Conservation (phyloP, 75 land plant genomes). For the Picea glauca region DNA sequence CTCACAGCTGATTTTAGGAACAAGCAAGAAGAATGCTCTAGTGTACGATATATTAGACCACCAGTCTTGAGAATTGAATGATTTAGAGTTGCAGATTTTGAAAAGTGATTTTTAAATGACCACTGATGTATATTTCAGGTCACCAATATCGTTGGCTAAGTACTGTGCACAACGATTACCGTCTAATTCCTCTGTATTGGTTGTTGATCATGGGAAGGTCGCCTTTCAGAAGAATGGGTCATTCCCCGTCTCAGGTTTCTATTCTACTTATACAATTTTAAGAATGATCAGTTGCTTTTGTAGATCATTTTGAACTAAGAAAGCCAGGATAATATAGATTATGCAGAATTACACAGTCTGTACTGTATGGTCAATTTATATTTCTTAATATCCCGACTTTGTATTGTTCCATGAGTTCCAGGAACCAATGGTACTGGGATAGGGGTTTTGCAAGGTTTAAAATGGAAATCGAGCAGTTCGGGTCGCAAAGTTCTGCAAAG, state of each 20-base stretch:
- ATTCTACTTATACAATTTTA: neutral
- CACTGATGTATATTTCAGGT: conserved; percentile 12
- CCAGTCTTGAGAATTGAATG: neutral
- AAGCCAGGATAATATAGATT: neutral
- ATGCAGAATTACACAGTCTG: neutral
- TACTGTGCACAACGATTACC: conserved; percentile 36
- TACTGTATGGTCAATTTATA: neutral
- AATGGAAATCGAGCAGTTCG: too few species aligned
- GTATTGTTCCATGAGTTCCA: neutral
- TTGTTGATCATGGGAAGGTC: conserved; percentile 36
- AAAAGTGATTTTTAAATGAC: neutral
- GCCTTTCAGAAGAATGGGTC: conserved; percentile 27
- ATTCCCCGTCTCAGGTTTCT: neutral
- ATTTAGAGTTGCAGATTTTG: neutral
- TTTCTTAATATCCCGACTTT: neutral
- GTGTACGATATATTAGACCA: conserved; percentile 12
- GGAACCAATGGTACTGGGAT: neutral
- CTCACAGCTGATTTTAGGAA: conserved; percentile 41
- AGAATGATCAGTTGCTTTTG: neutral
- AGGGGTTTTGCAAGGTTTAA: too few species aligned
- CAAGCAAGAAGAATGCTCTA: conserved; percentile 13
- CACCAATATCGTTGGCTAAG: conserved; percentile 29
- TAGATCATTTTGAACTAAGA: neutral
- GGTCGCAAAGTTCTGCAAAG: neutral
- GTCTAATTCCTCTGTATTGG: conserved; percentile 28